A percentile compares a stretch with the other conserved stretches of the same genome.
These are phyloP conservation scores for Candida lessepsii DNA, from an alignment of 805 yeast species.

Conservation along the genomic window DNA sequence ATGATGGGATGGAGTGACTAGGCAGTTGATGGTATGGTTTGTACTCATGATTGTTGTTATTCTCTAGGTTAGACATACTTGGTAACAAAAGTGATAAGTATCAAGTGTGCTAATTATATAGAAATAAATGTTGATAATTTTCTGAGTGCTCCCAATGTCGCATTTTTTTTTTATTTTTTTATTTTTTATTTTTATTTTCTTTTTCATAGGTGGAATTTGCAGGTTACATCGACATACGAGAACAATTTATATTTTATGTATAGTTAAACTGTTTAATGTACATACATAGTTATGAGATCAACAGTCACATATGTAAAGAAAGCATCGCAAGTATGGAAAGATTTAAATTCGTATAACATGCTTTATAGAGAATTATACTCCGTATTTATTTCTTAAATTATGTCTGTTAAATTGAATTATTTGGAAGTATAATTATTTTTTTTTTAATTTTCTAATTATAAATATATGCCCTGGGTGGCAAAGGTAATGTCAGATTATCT, in stretches of 20 bases:
- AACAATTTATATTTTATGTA: neutral
- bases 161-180: slow-evolving; percentile 1
- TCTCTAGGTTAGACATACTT: slow-evolving; percentile 8
- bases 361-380: no score
- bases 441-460: no score
- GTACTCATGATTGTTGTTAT: slow-evolving; percentile 8
- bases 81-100: slow-evolving; percentile 2
- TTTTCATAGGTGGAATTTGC: slow-evolving; percentile 3
- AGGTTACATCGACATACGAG: slow-evolving; percentile 5
- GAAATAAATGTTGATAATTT: slow-evolving; percentile 6
- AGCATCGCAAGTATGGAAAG: no score
- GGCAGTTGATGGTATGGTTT: slow-evolving; percentile 12
- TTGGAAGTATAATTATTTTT: no score
- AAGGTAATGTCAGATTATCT: no score
- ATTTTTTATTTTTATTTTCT: neutral
- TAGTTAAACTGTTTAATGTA: neutral
- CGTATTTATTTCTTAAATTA: no score
- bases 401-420: no score
- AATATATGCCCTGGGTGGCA: no score
- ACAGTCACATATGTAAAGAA: no score
- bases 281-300: neutral
- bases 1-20: slow-evolving; percentile 11
- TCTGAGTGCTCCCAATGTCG: neutral
- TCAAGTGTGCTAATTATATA: neutral
- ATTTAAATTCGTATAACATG: no score